phyloP scores from a whole-genome alignment of 177 flowering plant species.

The Vitis hybrid region DNA sequence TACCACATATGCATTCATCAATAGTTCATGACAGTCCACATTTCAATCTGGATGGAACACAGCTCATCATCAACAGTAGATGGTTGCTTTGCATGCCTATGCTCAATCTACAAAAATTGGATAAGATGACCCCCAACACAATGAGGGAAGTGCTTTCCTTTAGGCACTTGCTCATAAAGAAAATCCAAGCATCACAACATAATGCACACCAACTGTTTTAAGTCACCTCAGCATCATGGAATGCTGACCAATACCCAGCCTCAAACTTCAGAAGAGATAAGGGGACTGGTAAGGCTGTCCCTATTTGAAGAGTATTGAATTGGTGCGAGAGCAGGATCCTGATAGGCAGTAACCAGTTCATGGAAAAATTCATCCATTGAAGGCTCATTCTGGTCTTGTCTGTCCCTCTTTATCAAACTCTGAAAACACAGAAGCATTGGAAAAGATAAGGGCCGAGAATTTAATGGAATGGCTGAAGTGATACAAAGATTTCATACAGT shows the following conservation, averaged over 20 bases:
- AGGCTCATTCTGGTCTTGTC: conserved; percentile 38
- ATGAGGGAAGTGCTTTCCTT: background rate
- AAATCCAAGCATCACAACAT: background rate
- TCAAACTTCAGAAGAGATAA: conserved; percentile 31
- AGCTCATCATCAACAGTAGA: background rate
- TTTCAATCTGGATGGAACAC: no score
- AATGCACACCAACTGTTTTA: background rate
- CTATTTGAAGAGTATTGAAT: conserved; percentile 22
- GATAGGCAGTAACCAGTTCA: conserved; percentile 39
- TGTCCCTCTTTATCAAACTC: conserved; percentile 55
- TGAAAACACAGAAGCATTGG: conserved; percentile 18
- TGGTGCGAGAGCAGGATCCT: conserved; percentile 53
- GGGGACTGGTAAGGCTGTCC: conserved; percentile 37
- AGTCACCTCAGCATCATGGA: background rate
- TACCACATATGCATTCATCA: no score
- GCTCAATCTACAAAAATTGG: no score
- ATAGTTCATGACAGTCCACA: no score
- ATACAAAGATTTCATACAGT: background rate
- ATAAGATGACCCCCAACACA: no score
- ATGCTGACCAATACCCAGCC: conserved; percentile 1
- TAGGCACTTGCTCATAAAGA: background rate
- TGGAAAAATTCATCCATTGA: conserved; percentile 38
- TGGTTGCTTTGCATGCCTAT: background rate
- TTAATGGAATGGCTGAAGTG: background rate
- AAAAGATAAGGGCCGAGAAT: background rate